Base-by-base conservation (phyloP, 1,284 basidiomycete genomes). In the Chalciporus piperatoides region DNA sequence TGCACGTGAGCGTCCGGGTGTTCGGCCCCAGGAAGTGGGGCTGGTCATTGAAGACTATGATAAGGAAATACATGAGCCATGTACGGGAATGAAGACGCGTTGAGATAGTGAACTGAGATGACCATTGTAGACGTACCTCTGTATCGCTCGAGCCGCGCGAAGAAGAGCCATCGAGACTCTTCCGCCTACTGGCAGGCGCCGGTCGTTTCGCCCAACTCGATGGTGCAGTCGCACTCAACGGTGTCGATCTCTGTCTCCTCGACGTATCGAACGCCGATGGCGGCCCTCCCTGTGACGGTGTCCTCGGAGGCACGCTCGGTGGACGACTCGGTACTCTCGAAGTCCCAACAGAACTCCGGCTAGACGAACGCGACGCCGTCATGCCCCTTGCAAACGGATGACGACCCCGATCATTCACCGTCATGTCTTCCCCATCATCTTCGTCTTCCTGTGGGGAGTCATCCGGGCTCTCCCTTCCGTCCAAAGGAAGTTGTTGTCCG, bases 151-250 rank as follows among this genome's bases (percentile, higher is more conserved):
- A 54, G 14, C 68, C 61, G 27, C 70, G 71, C 41, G 67, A 67
- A 33, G 71, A 69, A 21, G 71, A 68, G 50, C 85, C 81, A 10
- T 82, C 84, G 56, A 85, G 78, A 53, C 86, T 88, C 68, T 76
- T 84, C 42, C 85, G 71, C 46, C 86, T 73, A 39, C 73, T 69
- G 6, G 80, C 75, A 38, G 84, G 81, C 23, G 75, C 69, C 6
- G 85, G 84, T 5, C 84, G 74, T 53, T 80, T 83, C 15, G 77
- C 60, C 85, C 86, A 90, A 56, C 82, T 86, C 3, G 86, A 88
- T 0, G 86, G 87, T 0, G 84, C 80, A 15, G 60, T 68, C 48
- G 69, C 70, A n/a, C 55, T 60, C 4, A 85, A 66, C 2, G 84
- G 84, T 0, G 79, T 79, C 8, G 82, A 74, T 23, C 86, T 77